Evolutionary conservation across 352 stramenopile species (phyloP), one percentile per base, ranked within the genome.

Genomic region (Phytophthora constricta): DNA sequence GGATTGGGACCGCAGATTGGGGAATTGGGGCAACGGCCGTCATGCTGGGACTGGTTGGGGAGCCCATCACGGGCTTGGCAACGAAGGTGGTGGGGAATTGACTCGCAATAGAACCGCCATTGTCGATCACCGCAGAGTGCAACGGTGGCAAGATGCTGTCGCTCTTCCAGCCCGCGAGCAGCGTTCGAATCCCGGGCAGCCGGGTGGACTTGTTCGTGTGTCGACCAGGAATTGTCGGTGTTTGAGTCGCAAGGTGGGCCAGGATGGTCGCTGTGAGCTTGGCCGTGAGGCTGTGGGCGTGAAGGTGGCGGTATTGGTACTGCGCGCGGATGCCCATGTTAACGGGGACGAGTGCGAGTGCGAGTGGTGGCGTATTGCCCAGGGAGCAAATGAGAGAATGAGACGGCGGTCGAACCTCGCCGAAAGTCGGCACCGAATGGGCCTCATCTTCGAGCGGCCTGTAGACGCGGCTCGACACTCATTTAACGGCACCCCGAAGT

Each of bases 371-470:
- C 26, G 62, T 79, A 73, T 69, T 75, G 70, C 52, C 45, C 45
- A 46, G 60, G 17, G 26, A 63, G 70, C 61, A 78, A 78, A 78
- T 78, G 10, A 54, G 47, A 51, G 53, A 78, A 69, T 78, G 65
- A 78, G 65, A 64, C 31, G 63, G 31, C 49, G 17, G 60, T 58
- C 56, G 56, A 60, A 57, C 65, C 45, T 57, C 43, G 61, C 7
- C 31, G 49, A 58, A 33, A 9, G n/a, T n/a, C n/a, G n/a, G n/a
- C n/a, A n/a, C n/a, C n/a, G n/a, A n/a, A n/a, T n/a, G n/a, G n/a
- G n/a, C n/a, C n/a, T 10, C 20, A 14, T 16, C 42, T 23, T 23
- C 42, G 42, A n/a, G 53, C 54, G 52, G 59, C 60, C 59, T 62
- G 65, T 65, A 77, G 69, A 77, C 69, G 64, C 59, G 48, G 23